Percentiles rank a stretch among this genome's conserved stretches.
Evolutionary conservation across 2,329 filamentous ascomycete species (phyloP).

Genomic region (Venturia aucupariae): DNA sequence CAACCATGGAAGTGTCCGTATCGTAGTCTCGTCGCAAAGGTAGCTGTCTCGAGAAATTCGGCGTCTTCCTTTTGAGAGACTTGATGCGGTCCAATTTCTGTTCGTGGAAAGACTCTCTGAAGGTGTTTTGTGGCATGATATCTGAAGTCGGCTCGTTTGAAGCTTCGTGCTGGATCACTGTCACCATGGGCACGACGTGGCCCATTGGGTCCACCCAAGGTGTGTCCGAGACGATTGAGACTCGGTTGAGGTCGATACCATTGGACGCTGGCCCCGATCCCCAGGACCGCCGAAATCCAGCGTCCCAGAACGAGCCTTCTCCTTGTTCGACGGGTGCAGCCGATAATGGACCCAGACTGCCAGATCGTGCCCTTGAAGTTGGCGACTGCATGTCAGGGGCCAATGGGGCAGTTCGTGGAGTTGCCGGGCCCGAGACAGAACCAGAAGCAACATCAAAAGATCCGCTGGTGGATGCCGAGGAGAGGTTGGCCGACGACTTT

Average conservation of each 20-base stretch:
- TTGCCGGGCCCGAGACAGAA: constrained; percentile 6
- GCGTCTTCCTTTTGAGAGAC: constrained; percentile 16
- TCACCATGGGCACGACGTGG: constrained; percentile 28
- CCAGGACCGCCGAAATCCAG: constrained; percentile 33
- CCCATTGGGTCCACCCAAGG: constrained; percentile 30
- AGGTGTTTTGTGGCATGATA: background rate
- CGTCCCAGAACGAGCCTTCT: constrained; percentile 26
- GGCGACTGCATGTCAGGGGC: constrained; percentile 34
- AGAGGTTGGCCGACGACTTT: constrained; percentile 24
- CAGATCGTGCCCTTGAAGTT: constrained; percentile 34
- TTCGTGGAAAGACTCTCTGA: background rate
- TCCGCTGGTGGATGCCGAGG: constrained; percentile 11
- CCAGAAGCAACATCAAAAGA: constrained; percentile 7
- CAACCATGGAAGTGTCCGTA: constrained; percentile 16
- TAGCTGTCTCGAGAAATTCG: constrained; percentile 32
- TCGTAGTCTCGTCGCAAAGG: constrained; percentile 21
- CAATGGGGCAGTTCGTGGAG: constrained; percentile 51
- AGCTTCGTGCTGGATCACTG: constrained; percentile 21
- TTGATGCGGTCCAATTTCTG: background rate
- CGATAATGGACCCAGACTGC: constrained; percentile 34
- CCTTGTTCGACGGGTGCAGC: constrained; percentile 29
- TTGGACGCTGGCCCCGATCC: constrained; percentile 23
- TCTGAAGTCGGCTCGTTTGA: constrained; percentile 13
- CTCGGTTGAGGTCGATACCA: constrained; percentile 14
- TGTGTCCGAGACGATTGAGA: constrained; percentile 17